Evolutionary conservation across 2,329 filamentous ascomycete genomes (phyloP).

Genomic region (Calycina marina): DNA sequence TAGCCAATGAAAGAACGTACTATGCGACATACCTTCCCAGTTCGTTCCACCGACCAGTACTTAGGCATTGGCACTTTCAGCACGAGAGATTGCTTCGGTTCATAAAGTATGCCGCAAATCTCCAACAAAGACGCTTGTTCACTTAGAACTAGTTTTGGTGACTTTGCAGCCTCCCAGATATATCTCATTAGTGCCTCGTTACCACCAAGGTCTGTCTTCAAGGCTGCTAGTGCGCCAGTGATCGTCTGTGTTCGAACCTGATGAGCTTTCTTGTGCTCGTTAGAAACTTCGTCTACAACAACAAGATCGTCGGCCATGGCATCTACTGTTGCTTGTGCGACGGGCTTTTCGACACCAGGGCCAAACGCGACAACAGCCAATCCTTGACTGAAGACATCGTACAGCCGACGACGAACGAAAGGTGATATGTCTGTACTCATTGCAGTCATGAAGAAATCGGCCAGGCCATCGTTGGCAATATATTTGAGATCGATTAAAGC

Average conservation of each 20-base stretch:
- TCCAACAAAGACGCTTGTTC: slow-evolving; percentile 37
- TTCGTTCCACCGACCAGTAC: slow-evolving; percentile 28
- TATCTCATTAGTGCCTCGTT: slow-evolving; percentile 30
- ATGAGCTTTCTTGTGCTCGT: slow-evolving; percentile 30
- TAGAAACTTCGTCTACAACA: slow-evolving; percentile 30
- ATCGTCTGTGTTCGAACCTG: slow-evolving; percentile 34
- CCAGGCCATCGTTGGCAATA: slow-evolving; percentile 38
- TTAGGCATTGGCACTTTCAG: slow-evolving; percentile 33
- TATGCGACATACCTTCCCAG: slow-evolving; percentile 23
- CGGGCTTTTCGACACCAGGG: slow-evolving; percentile 25
- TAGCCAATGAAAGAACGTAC: slow-evolving; percentile 4
- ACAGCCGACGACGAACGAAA: slow-evolving; percentile 44
- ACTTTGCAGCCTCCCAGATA: slow-evolving; percentile 35
- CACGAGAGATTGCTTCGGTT: slow-evolving; percentile 30
- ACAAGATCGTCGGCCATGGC: slow-evolving; percentile 24
- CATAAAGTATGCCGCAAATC: slow-evolving; percentile 35
- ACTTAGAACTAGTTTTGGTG: slow-evolving; percentile 29
- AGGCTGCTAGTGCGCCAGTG: slow-evolving; percentile 29
- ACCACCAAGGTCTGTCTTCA: slow-evolving; percentile 32
- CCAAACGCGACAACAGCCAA: slow-evolving; percentile 50
- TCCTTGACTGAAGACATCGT: slow-evolving; percentile 42
- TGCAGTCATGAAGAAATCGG: slow-evolving; percentile 40
- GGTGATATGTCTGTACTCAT: slow-evolving; percentile 49
- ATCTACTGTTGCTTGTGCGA: slow-evolving; percentile 4
- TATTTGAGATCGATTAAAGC: slow-evolving; percentile 48